A percentile compares a stretch with the other conserved stretches of the same genome.
Conservation (phyloP, 176 grass and related monocot genomes). For the Raddia distichophylla region DNA sequence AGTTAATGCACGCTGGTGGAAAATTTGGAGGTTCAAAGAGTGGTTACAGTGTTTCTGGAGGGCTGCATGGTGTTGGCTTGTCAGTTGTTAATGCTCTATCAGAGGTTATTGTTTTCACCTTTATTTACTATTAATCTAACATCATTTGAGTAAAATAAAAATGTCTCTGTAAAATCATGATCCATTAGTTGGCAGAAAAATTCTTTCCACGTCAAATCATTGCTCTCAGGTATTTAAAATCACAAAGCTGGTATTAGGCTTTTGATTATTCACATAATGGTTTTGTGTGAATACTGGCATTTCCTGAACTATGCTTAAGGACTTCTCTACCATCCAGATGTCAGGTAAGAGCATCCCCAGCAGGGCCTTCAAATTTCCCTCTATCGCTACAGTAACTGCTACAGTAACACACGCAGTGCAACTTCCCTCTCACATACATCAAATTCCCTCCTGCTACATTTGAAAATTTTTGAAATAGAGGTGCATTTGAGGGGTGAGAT, state of each 20-base stretch:
- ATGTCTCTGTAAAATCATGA: neutral
- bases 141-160: constrained; percentile 1
- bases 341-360: too few species aligned
- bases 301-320: constrained; percentile 11
- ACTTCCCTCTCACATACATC: too few species aligned
- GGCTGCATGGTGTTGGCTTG: constrained; percentile 92
- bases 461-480: too few species aligned
- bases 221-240: constrained; percentile 4
- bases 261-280: constrained; percentile 7
- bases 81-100: constrained; percentile 99
- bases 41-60: constrained; percentile 93
- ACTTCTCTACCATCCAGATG: neutral
- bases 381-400: too few species aligned
- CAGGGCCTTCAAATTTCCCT: too few species aligned
- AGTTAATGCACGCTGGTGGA: constrained; percentile 96
- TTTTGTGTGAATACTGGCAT: constrained; percentile 5
- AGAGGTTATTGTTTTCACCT: constrained; percentile 67
- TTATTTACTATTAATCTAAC: constrained; percentile 13
- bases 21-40: constrained; percentile 98
- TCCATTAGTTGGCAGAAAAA: constrained; percentile 18
- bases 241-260: neutral
- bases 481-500: too few species aligned
- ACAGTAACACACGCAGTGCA: too few species aligned
- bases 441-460: too few species aligned
- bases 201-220: constrained; percentile 6